Conservation (phyloP, 1,139 yeast genomes). For the Scheffersomyces insectosa region DNA sequence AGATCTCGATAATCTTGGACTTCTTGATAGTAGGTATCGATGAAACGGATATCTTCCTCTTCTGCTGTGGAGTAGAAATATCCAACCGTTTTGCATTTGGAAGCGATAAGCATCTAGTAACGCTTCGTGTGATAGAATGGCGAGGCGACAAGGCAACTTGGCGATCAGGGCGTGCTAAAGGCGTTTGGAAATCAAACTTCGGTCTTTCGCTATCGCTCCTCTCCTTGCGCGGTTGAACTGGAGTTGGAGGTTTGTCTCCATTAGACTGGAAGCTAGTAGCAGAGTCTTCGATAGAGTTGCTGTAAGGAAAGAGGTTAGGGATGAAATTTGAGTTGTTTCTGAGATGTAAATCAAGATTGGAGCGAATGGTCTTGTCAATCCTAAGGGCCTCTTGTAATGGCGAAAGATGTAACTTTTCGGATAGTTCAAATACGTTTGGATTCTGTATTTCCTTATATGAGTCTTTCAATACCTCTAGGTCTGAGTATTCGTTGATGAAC, state of each 20-base stretch:
- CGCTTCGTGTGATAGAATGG: too few relatives aligned
- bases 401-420: background rate
- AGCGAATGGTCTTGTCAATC: background rate
- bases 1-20: slow-evolving; percentile 9
- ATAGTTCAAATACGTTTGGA: background rate
- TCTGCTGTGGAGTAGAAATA: background rate
- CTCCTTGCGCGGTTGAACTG: too few relatives aligned
- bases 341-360: background rate
- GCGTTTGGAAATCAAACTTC: too few relatives aligned
- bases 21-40: slow-evolving; percentile 9
- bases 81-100: background rate
- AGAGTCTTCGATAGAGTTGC: background rate
- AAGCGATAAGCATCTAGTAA: background rate
- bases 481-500: background rate
- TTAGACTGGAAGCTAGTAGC: background rate
- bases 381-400: background rate
- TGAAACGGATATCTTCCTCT: background rate
- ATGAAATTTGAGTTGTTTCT: background rate
- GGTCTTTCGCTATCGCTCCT: too few relatives aligned
- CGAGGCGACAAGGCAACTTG: too few relatives aligned
- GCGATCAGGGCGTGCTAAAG: too few relatives aligned
- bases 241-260: background rate
- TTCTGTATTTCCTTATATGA: background rate
- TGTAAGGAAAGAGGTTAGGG: background rate
- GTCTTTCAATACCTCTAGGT: background rate